Base-by-base conservation (phyloP, 805 yeast species). In the Kluyveromyces siamensis region DNA sequence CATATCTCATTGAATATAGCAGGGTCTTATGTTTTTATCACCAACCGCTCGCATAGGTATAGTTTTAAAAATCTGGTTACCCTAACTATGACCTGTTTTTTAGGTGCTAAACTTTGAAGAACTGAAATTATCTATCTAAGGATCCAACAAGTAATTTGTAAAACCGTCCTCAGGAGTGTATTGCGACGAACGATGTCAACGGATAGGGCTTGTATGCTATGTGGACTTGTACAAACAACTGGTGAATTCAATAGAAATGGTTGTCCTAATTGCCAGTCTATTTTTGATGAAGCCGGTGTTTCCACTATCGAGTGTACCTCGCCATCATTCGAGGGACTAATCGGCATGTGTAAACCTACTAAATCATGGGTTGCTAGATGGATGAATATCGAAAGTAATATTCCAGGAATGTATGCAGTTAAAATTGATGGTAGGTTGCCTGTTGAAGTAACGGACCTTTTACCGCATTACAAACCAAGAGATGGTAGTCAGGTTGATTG, bases 331-430 rank as follows among this genome's bases (percentile, higher is more conserved):
- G 99, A 91, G 71, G 99, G 99, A 0, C 72, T 87, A 35, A 95
- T 91, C 6, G 96, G 97, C 2, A 74, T 88, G 53, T 88, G 95
- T 44, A 89, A 84, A 51, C 88, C 91, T 45, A 79, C 80, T 46
- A 78, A 75, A 36, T 87, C 96, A 1, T 91, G 99, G 99, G 96
- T 88, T 38, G 96, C 96, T 14, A 80, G 86, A 62, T 91, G 99
- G 99, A 72, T 91, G 49, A 80, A 97, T 66, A 83, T 91, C 33
- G 96, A 87, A 60, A 83, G 87, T 16, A 87, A 88, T 63, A 83
- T 80, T 19, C 86, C 95, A 0, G 99, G 98, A 0, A 65, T 91
- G 57, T 89, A 93, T 58, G 99, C 99, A 1, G 95, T 90, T 30
- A 87, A 91, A 61, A 91, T 93, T 7, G 84, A 81, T 56, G 99